phyloP scores from a whole-genome alignment of 2,329 filamentous ascomycete genomes.

The Ophiostoma australiae region DNA sequence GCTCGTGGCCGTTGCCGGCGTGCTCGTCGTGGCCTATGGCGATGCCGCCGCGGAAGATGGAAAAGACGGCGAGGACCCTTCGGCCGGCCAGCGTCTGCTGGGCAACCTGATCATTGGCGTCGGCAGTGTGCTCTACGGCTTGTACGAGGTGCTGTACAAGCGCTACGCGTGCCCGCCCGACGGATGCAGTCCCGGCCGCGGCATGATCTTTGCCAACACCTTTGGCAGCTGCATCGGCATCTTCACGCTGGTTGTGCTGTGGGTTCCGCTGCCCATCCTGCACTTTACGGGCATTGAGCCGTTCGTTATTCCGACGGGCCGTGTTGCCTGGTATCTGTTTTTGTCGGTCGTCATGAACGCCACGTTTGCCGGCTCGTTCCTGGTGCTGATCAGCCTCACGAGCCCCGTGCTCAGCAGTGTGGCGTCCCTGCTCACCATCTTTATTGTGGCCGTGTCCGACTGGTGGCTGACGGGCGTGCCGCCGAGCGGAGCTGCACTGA shows the following conservation, averaged over 20 bases:
- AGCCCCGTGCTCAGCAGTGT: constrained; percentile 89
- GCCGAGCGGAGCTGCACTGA: constrained; percentile 67
- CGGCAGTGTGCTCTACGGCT: constrained; percentile 86
- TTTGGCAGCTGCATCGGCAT: constrained; percentile 82
- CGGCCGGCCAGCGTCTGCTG: constrained; percentile 57
- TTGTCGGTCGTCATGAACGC: constrained; percentile 83
- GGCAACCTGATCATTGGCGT: constrained; percentile 90
- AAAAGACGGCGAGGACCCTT: constrained; percentile 29
- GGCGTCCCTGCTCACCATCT: constrained; percentile 90
- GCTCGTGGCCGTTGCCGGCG: constrained; percentile 77
- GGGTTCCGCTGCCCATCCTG: constrained; percentile 83
- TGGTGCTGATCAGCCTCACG: constrained; percentile 87
- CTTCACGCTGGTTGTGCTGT: constrained; percentile 82
- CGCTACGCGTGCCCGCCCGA: constrained; percentile 87
- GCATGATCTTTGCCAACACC: constrained; percentile 91
- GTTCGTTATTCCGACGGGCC: constrained; percentile 74
- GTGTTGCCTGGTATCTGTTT: constrained; percentile 72
- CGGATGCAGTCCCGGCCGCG: constrained; percentile 75
- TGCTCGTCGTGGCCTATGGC: constrained; percentile 92
- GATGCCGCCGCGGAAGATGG: constrained; percentile 50
- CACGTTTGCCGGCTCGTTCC: constrained; percentile 85
- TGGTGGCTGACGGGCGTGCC: constrained; percentile 77
- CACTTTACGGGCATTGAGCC: constrained; percentile 72
- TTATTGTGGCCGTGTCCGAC: constrained; percentile 89
- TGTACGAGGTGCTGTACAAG: constrained; percentile 98